These are phyloP conservation scores for Filobasidium floriforme DNA, from an alignment of 768 basidiomycete species.

Conservation along the genomic window DNA sequence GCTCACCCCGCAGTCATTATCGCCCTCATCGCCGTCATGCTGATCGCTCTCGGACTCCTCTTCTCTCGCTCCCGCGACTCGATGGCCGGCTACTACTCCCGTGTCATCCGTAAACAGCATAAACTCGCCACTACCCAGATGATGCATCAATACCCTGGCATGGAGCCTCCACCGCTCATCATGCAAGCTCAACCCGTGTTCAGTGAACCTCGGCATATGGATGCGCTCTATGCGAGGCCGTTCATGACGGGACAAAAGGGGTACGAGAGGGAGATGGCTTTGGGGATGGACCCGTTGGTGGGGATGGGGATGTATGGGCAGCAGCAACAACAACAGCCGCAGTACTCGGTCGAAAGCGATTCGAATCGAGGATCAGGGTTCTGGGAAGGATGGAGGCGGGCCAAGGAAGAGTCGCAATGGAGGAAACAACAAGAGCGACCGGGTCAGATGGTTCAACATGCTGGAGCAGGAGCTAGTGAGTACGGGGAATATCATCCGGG, in stretches of 20 bases:
- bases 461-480: too few relatives aligned
- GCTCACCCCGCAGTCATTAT: conserved; percentile 51
- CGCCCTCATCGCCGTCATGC: conserved; percentile 65
- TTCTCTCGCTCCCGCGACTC: conserved; percentile 48
- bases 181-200: conserved; percentile 17
- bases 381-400: background rate
- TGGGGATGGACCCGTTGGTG: conserved; percentile 11
- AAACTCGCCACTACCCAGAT: conserved; percentile 25
- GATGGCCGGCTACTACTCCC: conserved; percentile 39
- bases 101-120: conserved; percentile 34
- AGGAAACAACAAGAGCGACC: background rate
- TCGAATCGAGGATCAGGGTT: background rate
- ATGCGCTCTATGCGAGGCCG: conserved; percentile 13
- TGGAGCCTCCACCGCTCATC: conserved; percentile 21
- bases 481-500: too few relatives aligned
- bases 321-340: background rate
- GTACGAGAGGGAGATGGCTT: conserved; percentile 1
- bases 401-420: background rate
- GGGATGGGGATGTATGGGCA: background rate
- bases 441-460: background rate
- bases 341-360: background rate
- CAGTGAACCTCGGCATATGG: conserved; percentile 10
- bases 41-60: conserved; percentile 68
- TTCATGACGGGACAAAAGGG: background rate
- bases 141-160: conserved; percentile 28